phyloP scores from a whole-genome alignment of 2,329 filamentous ascomycete species.

The Fusarium hostae region DNA sequence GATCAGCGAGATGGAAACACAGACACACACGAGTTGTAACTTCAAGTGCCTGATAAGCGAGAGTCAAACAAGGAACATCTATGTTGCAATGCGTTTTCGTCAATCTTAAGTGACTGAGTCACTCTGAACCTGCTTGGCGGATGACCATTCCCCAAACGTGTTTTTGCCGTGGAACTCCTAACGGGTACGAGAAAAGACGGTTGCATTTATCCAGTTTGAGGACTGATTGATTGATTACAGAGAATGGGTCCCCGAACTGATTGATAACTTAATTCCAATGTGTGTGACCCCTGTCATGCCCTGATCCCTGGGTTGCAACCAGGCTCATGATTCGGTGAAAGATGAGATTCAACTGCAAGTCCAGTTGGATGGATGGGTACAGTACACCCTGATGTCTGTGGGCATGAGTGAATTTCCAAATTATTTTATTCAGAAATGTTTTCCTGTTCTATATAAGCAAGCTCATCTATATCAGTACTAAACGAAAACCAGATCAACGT shows the following conservation, averaged over 20 bases:
- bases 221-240: slow-evolving; percentile 36
- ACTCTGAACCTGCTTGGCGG: background rate
- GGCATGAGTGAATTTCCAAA: background rate
- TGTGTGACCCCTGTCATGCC: slow-evolving; percentile 14
- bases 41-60: background rate
- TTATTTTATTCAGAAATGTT: background rate
- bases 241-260: slow-evolving; percentile 32
- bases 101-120: background rate
- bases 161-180: background rate
- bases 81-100: background rate
- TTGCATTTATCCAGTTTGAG: background rate
- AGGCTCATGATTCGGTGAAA: background rate
- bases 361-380: background rate
- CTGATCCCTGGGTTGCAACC: slow-evolving; percentile 4
- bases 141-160: background rate
- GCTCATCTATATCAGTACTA: background rate
- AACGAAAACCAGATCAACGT: background rate
- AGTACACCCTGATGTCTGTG: background rate
- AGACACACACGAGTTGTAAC: background rate
- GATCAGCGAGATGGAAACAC: background rate
- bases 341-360: background rate
- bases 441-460: background rate
- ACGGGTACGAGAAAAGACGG: background rate
- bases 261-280: slow-evolving; percentile 43
- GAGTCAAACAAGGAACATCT: background rate